A percentile compares a stretch with the other conserved stretches of the same genome.
phyloP scores from a whole-genome alignment of 345 rosid species.

The Heritiera littoralis region DNA sequence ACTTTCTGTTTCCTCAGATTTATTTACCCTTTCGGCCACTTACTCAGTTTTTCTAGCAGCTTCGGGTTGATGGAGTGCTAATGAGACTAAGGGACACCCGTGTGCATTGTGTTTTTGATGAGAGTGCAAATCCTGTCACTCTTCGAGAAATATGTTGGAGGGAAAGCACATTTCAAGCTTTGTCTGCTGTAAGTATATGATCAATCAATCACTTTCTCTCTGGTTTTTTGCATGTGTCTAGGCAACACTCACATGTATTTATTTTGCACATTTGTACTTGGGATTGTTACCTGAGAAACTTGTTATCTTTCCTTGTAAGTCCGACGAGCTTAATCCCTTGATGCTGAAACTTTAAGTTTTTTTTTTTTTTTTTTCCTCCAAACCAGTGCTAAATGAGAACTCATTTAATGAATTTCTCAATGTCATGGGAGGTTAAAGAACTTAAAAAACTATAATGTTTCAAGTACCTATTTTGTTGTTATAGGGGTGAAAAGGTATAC shows the following conservation, averaged over 20 bases:
- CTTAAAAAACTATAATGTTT: neutral
- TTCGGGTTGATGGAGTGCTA: constrained; percentile 94
- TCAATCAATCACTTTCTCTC: neutral
- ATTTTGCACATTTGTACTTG: constrained; percentile 8
- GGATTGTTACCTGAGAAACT: constrained; percentile 1
- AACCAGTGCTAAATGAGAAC: neutral
- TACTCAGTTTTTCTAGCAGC: constrained; percentile 45
- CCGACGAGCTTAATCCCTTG: neutral
- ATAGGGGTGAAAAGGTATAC: too few species aligned
- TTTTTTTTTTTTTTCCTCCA: neutral
- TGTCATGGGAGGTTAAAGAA: constrained; percentile 2
- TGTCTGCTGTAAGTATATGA: constrained; percentile 65
- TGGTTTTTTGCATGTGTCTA: neutral
- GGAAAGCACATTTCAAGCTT: constrained; percentile 73
- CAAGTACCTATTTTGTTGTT: neutral
- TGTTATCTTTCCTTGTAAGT: neutral
- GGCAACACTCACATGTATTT: neutral
- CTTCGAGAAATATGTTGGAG: constrained; percentile 94
- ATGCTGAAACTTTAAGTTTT: constrained; percentile 1
- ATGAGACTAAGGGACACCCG: constrained; percentile 97
- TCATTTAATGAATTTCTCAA: neutral
- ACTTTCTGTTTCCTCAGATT: neutral
- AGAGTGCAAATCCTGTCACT: constrained; percentile 49
- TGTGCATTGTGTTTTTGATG: constrained; percentile 66
- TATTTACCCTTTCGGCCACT: constrained; percentile 17